Conservation (phyloP, 208 protist species). For the Acanthamoeba lenticulata region DNA sequence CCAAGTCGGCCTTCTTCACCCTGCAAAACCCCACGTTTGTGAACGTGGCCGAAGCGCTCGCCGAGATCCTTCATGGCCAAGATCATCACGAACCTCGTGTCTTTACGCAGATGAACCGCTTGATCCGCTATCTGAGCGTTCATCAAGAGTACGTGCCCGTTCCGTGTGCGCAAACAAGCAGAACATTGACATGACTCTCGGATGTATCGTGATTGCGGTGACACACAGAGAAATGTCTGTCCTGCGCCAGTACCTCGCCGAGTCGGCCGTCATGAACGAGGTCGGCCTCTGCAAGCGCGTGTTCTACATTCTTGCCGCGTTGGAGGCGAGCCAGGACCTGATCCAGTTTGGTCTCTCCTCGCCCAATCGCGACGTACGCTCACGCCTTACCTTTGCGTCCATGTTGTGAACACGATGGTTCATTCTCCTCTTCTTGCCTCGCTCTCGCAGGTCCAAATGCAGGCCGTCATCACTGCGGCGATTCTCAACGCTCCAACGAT, state of each 20-base stretch:
- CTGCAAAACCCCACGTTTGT: background rate
- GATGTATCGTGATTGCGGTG: too few species aligned
- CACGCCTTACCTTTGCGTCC: too few species aligned
- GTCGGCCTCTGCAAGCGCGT: background rate
- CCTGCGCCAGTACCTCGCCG: background rate
- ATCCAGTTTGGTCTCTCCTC: slow-evolving; percentile 22
- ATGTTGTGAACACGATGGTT: too few species aligned
- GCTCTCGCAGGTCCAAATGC: too few species aligned
- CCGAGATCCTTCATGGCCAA: background rate
- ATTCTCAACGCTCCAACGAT: background rate
- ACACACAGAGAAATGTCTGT: background rate
- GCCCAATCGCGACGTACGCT: background rate
- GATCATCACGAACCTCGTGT: background rate
- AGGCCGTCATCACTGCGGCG: slow-evolving; percentile 34
- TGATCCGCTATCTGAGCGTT: slow-evolving; percentile 54
- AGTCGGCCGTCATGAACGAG: background rate
- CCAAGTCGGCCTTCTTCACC: background rate
- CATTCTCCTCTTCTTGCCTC: too few species aligned
- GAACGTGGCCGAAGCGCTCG: background rate
- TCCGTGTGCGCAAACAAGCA: background rate
- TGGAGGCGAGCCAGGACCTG: background rate
- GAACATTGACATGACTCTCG: background rate
- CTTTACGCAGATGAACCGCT: slow-evolving; percentile 5
- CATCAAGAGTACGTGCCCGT: background rate
- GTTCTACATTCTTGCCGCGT: slow-evolving; percentile 51